A percentile compares a stretch with the other conserved stretches of the same genome.
These are phyloP conservation scores for Cercospora beticola DNA, from an alignment of 2,329 filamentous ascomycete genomes.

Conservation along the genomic window DNA sequence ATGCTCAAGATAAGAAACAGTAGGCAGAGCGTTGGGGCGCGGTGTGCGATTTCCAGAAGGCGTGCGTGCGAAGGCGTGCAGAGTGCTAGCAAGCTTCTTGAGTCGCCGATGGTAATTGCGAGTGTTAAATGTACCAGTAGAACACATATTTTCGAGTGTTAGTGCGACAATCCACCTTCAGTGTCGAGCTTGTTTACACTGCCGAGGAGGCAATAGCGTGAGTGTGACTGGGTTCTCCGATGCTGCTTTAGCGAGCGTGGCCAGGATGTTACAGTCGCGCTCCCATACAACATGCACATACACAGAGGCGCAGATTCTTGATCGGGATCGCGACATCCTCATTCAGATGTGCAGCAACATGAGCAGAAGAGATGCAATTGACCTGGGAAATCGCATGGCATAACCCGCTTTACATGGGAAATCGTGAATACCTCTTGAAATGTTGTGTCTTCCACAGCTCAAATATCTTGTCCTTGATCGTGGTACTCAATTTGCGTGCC, in stretches of 20 bases:
- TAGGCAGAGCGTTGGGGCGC: slow-evolving; percentile 23
- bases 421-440: neutral
- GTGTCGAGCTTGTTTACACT: neutral
- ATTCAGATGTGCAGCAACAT: neutral
- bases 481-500: slow-evolving; percentile 7
- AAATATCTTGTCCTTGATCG: slow-evolving; percentile 1
- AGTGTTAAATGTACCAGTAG: neutral
- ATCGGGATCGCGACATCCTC: neutral
- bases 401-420: neutral
- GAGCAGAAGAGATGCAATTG: neutral
- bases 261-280: neutral
- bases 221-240: neutral
- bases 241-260: too few species aligned
- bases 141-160: too few species aligned
- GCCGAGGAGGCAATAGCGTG: neutral
- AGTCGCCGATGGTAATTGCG: neutral
- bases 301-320: neutral
- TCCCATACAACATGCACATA: neutral
- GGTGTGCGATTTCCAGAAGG: neutral
- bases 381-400: neutral
- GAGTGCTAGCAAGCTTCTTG: neutral
- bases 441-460: neutral
- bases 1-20: slow-evolving; percentile 52
- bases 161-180: neutral
- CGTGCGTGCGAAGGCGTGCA: neutral